A percentile compares a stretch with the other conserved stretches of the same genome.
Conservation (phyloP, 2,329 filamentous ascomycete species). For the Pleurostoma richardsiae region DNA sequence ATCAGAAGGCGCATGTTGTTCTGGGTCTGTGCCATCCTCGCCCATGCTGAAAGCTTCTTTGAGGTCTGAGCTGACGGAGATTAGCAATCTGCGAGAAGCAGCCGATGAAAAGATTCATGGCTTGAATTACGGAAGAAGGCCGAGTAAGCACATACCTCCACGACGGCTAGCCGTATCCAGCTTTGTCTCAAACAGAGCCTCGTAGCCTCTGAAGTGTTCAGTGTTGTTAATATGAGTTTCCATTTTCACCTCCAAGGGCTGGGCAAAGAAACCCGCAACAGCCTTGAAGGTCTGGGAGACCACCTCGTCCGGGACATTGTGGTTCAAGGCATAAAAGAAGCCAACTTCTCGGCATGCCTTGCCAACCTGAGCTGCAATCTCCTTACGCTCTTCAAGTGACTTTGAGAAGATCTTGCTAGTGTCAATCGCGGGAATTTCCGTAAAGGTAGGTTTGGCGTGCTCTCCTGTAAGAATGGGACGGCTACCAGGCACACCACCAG, state of each 20-base stretch:
- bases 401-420: constrained; percentile 4
- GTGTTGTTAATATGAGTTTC: neutral
- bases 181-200: neutral
- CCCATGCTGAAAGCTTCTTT: neutral
- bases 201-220: neutral
- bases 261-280: neutral
- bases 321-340: neutral
- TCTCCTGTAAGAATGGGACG: constrained; percentile 4
- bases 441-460: constrained; percentile 7
- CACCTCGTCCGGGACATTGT: neutral
- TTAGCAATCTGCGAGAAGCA: too few relatives aligned
- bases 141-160: neutral
- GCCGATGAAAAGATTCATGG: neutral
- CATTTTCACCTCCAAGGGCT: neutral
- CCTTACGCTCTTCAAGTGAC: neutral
- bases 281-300: neutral
- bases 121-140: neutral
- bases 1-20: neutral
- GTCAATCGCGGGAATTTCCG: constrained; percentile 5
- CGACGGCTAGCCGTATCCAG: neutral
- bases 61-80: neutral
- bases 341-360: constrained; percentile 7
- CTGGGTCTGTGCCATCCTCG: neutral
- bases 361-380: neutral
- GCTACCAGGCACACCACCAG: too few relatives aligned